Conservation (phyloP, 345 rosid species). For the Linum lewisii region DNA sequence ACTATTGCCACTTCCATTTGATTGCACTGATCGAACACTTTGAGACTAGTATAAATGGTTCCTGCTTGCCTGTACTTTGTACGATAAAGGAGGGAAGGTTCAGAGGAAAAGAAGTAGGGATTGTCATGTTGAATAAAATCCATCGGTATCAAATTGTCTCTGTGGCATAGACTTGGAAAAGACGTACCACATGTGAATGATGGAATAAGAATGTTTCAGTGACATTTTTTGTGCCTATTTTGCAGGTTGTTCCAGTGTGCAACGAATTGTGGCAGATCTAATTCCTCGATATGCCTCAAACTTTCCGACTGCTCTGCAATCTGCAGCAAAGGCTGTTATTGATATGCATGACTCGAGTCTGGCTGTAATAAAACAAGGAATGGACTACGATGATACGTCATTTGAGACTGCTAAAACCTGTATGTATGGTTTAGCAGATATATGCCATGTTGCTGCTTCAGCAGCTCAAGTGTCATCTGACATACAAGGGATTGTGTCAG, state of each 20-base stretch:
- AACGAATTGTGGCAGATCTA: constrained; percentile 77
- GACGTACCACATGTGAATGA: background rate
- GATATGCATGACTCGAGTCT: constrained; percentile 50
- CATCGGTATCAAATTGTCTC: background rate
- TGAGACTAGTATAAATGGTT: too few species aligned
- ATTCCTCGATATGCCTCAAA: constrained; percentile 75
- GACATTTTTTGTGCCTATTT: constrained; percentile 9
- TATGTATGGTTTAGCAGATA: constrained; percentile 72
- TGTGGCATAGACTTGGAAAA: background rate
- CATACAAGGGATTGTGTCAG: constrained; percentile 47
- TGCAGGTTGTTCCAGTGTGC: constrained; percentile 86
- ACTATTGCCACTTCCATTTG: too few species aligned
- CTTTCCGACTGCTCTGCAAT: constrained; percentile 73
- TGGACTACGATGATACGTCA: constrained; percentile 64
- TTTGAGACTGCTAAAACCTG: constrained; percentile 77
- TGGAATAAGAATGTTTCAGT: constrained; percentile 8
- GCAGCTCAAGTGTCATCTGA: constrained; percentile 40
- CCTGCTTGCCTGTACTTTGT: too few species aligned
- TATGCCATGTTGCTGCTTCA: constrained; percentile 55
- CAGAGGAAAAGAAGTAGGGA: background rate
- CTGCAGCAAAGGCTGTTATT: constrained; percentile 57
- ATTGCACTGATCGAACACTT: too few species aligned
- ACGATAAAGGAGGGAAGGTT: background rate
- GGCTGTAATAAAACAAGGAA: constrained; percentile 42
- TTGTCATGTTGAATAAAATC: too few species aligned